These are phyloP conservation scores for Fusarium lyarnte DNA, from an alignment of 2,329 filamentous ascomycete genomes.

Conservation along the genomic window DNA sequence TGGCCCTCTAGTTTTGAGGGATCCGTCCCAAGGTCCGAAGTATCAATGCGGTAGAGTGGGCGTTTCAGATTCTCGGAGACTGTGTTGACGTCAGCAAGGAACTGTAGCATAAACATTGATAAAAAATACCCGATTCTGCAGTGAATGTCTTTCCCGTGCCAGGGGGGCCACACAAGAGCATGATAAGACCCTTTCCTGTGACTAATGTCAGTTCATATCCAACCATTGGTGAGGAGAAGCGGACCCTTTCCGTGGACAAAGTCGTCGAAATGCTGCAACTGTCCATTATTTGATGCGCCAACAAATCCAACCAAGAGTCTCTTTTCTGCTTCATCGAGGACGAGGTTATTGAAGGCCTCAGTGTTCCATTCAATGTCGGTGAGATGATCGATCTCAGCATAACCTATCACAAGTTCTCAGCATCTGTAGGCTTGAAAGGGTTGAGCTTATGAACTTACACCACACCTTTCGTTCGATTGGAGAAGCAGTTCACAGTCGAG, in stretches of 20 bases:
- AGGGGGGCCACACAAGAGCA: conserved; percentile 47
- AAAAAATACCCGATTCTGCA: conserved; percentile 46
- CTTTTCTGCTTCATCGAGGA: conserved; percentile 7
- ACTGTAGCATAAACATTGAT: too few relatives aligned
- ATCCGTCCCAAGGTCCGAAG: background rate
- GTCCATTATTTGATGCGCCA: background rate
- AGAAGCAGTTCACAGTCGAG: conserved; percentile 2
- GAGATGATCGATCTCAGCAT: background rate
- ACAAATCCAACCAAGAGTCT: background rate
- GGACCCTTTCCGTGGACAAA: conserved; percentile 5
- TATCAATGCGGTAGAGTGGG: conserved; percentile 16
- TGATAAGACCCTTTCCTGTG: conserved; percentile 41
- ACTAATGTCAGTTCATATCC: background rate
- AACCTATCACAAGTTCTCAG: background rate
- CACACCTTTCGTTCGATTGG: conserved; percentile 8
- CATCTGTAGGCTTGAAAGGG: background rate
- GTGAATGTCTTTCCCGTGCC: conserved; percentile 54
- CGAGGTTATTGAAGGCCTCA: background rate
- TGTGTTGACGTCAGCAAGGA: too few relatives aligned
- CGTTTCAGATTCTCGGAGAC: conserved; percentile 21
- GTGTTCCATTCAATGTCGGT: background rate
- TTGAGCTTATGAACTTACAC: conserved; percentile 14
- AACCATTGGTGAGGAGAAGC: fast-evolving
- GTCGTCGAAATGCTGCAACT: background rate
- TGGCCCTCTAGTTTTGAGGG: background rate